Evolutionary conservation across 192 early-diverging fungal genomes (phyloP).

Genomic region (Umbelopsis isabellina): DNA sequence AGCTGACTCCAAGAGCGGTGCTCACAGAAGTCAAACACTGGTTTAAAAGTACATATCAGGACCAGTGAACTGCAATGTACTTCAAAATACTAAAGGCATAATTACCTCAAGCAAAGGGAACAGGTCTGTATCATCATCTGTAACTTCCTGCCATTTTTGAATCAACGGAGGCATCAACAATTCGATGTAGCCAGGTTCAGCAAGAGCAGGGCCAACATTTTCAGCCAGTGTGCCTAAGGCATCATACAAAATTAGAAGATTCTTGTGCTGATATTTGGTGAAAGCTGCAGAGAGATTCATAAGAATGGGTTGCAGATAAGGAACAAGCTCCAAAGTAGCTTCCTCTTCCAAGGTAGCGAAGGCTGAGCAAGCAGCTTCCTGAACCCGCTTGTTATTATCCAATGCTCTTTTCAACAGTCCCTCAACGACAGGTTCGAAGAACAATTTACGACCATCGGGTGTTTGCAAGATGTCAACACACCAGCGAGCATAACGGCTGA

Average conservation of each 20-base stretch:
- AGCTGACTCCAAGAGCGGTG: conserved; percentile 83
- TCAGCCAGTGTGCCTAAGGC: conserved; percentile 98
- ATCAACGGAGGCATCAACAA: conserved; percentile 87
- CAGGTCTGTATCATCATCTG: conserved; percentile 87
- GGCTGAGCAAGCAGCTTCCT: conserved; percentile 96
- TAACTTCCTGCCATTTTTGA: conserved; percentile 80
- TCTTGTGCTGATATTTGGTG: conserved; percentile 92
- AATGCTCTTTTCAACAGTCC: conserved; percentile 77
- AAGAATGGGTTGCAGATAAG: conserved; percentile 90
- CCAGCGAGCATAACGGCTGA: conserved; percentile 77
- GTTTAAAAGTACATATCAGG: not conserved
- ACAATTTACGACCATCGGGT: conserved; percentile 50
- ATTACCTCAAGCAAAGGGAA: conserved; percentile 91
- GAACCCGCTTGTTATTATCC: conserved; percentile 98
- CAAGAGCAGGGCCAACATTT: conserved; percentile 81
- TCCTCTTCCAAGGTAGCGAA: conserved; percentile 97
- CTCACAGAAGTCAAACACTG: conserved; percentile 55
- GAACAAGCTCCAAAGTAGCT: conserved; percentile 76
- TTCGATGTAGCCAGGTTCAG: conserved; percentile 79
- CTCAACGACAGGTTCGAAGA: conserved; percentile 86
- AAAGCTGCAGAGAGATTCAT: conserved; percentile 82
- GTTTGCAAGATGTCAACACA: conserved; percentile 29
- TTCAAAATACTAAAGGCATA: not conserved
- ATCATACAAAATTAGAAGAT: conserved; percentile 95
- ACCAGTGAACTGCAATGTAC: not conserved